Evolutionary conservation across 2,329 filamentous ascomycete species (phyloP).

Genomic region (Penicillium freii): DNA sequence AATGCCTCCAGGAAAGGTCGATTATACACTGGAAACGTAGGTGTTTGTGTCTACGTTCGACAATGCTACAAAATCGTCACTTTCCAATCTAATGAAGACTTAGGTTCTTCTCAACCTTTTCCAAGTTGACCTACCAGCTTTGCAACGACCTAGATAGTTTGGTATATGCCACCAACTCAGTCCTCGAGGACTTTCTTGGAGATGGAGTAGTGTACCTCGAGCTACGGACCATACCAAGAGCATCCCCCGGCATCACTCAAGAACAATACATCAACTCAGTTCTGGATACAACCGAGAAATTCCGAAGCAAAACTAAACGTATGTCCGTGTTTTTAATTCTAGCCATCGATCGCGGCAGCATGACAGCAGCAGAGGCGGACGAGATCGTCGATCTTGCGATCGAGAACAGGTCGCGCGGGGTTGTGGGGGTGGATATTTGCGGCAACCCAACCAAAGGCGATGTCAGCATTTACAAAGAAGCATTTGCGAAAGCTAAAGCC

Average conservation of each 20-base stretch:
- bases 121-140: slow-evolving; percentile 74
- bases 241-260: slow-evolving; percentile 58
- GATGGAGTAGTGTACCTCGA: slow-evolving; percentile 78
- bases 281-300: slow-evolving; percentile 60
- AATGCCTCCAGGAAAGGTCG: slow-evolving; percentile 69
- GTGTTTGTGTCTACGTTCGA: slow-evolving; percentile 42
- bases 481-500: slow-evolving; percentile 58
- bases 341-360: slow-evolving; percentile 68
- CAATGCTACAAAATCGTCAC: background rate
- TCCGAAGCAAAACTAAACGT: slow-evolving; percentile 40
- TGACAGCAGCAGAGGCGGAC: slow-evolving; percentile 57
- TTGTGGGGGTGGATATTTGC: slow-evolving; percentile 76
- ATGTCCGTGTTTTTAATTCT: slow-evolving; percentile 69
- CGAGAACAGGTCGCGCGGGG: slow-evolving; percentile 51
- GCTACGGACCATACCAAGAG: slow-evolving; percentile 74
- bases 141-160: slow-evolving; percentile 62
- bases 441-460: slow-evolving; percentile 68
- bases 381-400: slow-evolving; percentile 64
- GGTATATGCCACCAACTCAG: slow-evolving; percentile 61
- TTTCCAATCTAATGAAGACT: background rate
- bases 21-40: slow-evolving; percentile 68
- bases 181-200: slow-evolving; percentile 63
- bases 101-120: slow-evolving; percentile 77
- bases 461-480: slow-evolving; percentile 58
- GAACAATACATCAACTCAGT: slow-evolving; percentile 65